These are phyloP conservation scores for Yamadazyma tumulicola DNA, from an alignment of 805 yeast species.

Conservation along the genomic window DNA sequence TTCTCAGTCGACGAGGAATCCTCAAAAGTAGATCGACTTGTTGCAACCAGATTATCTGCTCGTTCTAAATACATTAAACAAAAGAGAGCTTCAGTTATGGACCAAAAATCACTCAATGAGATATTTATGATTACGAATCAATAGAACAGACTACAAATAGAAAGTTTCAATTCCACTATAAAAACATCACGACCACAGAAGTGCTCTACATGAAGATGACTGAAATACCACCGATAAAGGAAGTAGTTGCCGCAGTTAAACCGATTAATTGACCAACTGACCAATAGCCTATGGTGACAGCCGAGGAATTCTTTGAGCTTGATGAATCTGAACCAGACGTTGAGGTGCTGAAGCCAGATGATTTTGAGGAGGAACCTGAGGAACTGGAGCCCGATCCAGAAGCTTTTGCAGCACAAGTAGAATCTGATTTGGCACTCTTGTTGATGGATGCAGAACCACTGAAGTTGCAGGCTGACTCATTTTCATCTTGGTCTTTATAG, in stretches of 20 bases:
- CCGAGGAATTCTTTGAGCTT: conserved; percentile 15
- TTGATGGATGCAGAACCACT: conserved; percentile 59
- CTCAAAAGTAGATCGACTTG: conserved; percentile 15
- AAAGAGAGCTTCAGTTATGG: conserved; percentile 89
- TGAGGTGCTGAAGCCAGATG: conserved; percentile 17
- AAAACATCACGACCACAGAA: too few relatives aligned
- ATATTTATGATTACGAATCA: conserved; percentile 78
- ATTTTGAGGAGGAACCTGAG: conserved; percentile 18
- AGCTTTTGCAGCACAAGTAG: conserved; percentile 25
- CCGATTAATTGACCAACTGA: conserved; percentile 32
- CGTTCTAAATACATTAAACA: conserved; percentile 87
- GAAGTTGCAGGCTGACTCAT: conserved; percentile 60
- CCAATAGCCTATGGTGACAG: conserved; percentile 19
- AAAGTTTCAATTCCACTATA: conserved; percentile 1
- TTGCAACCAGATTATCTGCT: conserved; percentile 47
- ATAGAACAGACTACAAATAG: neutral
- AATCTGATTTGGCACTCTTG: conserved; percentile 24
- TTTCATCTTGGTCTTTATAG: conserved; percentile 45
- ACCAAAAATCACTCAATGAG: conserved; percentile 83
- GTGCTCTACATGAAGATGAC: conserved; percentile 23
- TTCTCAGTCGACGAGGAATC: too few relatives aligned
- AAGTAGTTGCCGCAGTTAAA: conserved; percentile 30
- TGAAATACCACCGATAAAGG: conserved; percentile 45
- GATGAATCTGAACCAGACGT: conserved; percentile 24
- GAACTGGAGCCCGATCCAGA: conserved; percentile 15